Evolutionary conservation across 2,329 filamentous ascomycete species (phyloP), one percentile per base, ranked within the genome.

Genomic region (Colletotrichum viniferum): DNA sequence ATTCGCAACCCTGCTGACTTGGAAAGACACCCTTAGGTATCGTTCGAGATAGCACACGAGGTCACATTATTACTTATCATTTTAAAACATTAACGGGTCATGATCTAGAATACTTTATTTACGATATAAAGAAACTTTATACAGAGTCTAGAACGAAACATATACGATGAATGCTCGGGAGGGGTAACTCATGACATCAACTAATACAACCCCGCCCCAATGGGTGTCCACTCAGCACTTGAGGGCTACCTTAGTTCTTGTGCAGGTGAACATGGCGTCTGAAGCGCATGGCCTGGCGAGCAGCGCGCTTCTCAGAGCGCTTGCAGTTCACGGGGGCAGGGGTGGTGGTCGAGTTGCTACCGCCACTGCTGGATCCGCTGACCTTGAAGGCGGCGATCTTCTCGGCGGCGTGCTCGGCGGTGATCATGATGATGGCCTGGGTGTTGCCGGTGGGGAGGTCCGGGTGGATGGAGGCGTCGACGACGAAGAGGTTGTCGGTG

Each of bases 391-490:
- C 72, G 14, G 65, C 63, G 61, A 77, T 77, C 71, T 64, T 77
- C 76, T 77, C 67, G 32, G 74, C 76, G 5, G 76, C 76, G 52
- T 71, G 74, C 64, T 77, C 76, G 36, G 74, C 74, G 5, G 76
- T 70, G 61, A 77, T 70, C 74, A 77, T 77, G 52, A 77, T 76
- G 43, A 77, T 77, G 74, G 76, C 48, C 55, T 76, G 74, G 18
- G 76, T 76, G 74, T 77, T 77, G 8, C 76, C 76, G 9, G 76
- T 77, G 24, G 76, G 71, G 14, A 77, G 63, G 58, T 81, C 91
- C 0, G 92, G 91, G 83, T 92, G 91, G 77, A 93, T 90, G 26
- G 88, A 88, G 0, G 89, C 91, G 76, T 93, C 91, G 4, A 93
- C 89, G 14, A 92, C 88, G 79, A 91, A 92, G 62, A 92, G 82